These are phyloP conservation scores for Hypoxylon sp. DNA, from an alignment of 2,329 filamentous ascomycete species.

Conservation along the genomic window DNA sequence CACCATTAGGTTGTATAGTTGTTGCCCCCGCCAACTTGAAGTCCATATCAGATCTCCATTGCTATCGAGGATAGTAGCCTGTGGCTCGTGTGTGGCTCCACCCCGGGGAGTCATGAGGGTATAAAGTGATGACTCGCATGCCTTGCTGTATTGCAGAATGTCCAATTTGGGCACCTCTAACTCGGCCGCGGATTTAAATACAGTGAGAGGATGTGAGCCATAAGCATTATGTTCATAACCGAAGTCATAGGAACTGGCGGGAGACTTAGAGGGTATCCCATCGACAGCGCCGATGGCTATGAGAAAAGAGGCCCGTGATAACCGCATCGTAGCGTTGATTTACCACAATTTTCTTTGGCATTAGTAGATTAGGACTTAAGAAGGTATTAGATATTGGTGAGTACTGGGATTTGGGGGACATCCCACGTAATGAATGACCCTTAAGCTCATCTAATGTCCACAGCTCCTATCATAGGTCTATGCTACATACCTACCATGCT, in stretches of 20 bases:
- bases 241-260: conserved; percentile 39
- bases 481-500: conserved; percentile 23
- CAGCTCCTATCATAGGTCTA: conserved; percentile 11
- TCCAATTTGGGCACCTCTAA: conserved; percentile 56
- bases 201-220: conserved; percentile 55
- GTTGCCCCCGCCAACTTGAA: conserved; percentile 54
- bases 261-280: conserved; percentile 25
- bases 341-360: conserved; percentile 6
- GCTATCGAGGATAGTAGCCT: conserved; percentile 62
- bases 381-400: conserved; percentile 23
- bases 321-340: conserved; percentile 27
- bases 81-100: conserved; percentile 55
- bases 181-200: conserved; percentile 53
- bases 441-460: conserved; percentile 9
- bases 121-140: conserved; percentile 59
- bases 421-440: conserved; percentile 22
- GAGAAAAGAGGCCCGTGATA: conserved; percentile 27
- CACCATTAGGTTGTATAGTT: conserved; percentile 62
- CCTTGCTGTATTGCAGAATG: conserved; percentile 49
- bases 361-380: conserved; percentile 5
- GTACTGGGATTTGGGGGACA: conserved; percentile 16
- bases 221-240: conserved; percentile 55
- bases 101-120: conserved; percentile 59
- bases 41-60: conserved; percentile 64
- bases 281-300: conserved; percentile 21